Evolutionary conservation across 2,329 filamentous ascomycete genomes (phyloP), one percentile per base, ranked within the genome.

Genomic region (Emericellopsis atlantica): DNA sequence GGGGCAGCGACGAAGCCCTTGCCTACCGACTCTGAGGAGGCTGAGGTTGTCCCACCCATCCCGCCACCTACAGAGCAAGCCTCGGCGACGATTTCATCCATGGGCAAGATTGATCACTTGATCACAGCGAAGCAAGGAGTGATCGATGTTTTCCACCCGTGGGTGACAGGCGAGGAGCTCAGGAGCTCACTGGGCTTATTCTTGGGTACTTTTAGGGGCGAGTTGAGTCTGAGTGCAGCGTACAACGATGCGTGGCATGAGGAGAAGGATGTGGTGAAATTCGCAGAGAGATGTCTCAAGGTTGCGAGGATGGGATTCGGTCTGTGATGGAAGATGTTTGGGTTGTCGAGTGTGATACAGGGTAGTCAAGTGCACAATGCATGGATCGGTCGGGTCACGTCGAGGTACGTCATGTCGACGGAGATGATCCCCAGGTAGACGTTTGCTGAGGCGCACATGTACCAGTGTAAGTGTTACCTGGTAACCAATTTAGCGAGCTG

Each of bases 121-220:
- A 51, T 67, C 1, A 24, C 41, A 0, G 51, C 51, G 1, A 45
- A 43, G 3, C 46, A 47, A 3, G 59, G 56, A 0, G 21, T 32
- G 0, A 50, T 67, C 2, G 48, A 54, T 10, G 44, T 60, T 0
- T 37, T 53, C 2, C 46, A 60, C 11, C 62, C 64, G 1, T 68
- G 66, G 64, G 64, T 67, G 0, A 66, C 63, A 0, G 65, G 64
- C 0, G 65, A 69, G 41, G 65, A 68, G 42, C 49, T 68, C 2
- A 54, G 62, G 0, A 67, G 49, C 22, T 55, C 57, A 0, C 15
- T 60, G 12, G 59, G 50, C 0, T n/a, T 67, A n/a, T 68, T 64
- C 32, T 44, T 67, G 15, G 62, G 58, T 0, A 65, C 58, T 0
- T 67, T 56, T 40, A 48, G 52, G 4, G 59, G 56, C 0, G 43